Percentiles rank a stretch among this genome's conserved stretches.
Conservation (phyloP, 2,329 filamentous ascomycete species). For the Apiospora saccharicola region DNA sequence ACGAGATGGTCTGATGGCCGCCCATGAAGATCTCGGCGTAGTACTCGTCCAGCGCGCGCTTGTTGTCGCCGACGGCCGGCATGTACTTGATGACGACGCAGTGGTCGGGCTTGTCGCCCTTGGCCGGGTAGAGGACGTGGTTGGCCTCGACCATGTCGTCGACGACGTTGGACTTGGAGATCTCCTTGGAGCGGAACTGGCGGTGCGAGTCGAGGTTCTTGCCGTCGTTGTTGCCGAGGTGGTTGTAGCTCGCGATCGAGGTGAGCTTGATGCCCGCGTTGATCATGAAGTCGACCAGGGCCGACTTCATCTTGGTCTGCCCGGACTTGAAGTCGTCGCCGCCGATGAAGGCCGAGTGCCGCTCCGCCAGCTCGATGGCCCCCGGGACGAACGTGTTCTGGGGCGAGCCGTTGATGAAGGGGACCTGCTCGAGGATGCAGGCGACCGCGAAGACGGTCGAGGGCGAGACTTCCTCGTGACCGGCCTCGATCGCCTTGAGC, state of each 20-base stretch:
- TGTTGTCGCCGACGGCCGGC: constrained; percentile 98
- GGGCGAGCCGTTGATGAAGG: constrained; percentile 99
- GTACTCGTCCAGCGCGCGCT: constrained; percentile 98
- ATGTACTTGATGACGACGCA: constrained; percentile 99
- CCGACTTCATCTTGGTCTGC: constrained; percentile 99
- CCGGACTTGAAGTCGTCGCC: constrained; percentile 99
- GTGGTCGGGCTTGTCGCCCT: constrained; percentile 92
- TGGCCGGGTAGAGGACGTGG: constrained; percentile 79
- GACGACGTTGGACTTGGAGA: constrained; percentile 98
- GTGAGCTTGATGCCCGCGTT: constrained; percentile 98
- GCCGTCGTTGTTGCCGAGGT: constrained; percentile 98
- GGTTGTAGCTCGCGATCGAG: constrained; percentile 98
- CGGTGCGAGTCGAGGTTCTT: constrained; percentile 97
- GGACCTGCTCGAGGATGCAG: constrained; percentile 85
- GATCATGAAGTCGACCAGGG: constrained; percentile 97
- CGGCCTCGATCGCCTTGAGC: constrained; percentile 82
- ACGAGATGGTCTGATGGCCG: constrained; percentile 95
- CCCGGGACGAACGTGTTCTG: constrained; percentile 99
- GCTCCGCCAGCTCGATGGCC: constrained; percentile 86
- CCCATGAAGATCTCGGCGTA: constrained; percentile 99
- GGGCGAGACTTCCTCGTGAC: constrained; percentile 90
- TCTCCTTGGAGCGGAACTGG: constrained; percentile 99
- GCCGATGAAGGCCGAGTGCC: constrained; percentile 88
- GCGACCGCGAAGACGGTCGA: constrained; percentile 97
- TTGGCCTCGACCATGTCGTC: constrained; percentile 99